These are phyloP conservation scores for Takashimella tepidaria DNA, from an alignment of 1,284 basidiomycete species.

Conservation along the genomic window DNA sequence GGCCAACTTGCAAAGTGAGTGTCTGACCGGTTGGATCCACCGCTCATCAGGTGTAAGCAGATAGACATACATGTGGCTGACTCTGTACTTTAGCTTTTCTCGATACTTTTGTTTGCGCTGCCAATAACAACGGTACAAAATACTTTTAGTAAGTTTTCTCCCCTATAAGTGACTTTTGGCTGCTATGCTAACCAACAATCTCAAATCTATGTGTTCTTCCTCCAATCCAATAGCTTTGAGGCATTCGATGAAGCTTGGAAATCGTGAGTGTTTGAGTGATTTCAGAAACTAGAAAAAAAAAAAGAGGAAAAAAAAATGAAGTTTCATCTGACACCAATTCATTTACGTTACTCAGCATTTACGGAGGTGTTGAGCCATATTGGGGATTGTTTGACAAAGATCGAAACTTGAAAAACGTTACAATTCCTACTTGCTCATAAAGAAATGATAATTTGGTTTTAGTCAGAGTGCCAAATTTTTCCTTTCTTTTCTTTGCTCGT, in stretches of 20 bases:
- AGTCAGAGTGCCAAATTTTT: too few species aligned
- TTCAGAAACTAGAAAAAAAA: too few species aligned
- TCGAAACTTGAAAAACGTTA: slow-evolving; percentile 49
- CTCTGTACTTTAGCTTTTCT: slow-evolving; percentile 64
- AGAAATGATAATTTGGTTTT: too few species aligned
- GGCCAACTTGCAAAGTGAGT: slow-evolving; percentile 59
- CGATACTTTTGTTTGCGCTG: slow-evolving; percentile 78
- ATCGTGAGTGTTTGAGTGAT: slow-evolving; percentile 44
- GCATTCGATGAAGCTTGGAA: slow-evolving; percentile 86
- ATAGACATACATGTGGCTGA: neutral
- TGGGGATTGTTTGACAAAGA: slow-evolving; percentile 63
- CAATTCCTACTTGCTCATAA: slow-evolving; percentile 48
- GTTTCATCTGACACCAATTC: neutral
- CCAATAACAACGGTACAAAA: slow-evolving; percentile 70
- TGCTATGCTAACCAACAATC: too few species aligned
- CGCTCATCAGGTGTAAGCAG: slow-evolving; percentile 44
- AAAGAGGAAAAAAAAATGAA: too few species aligned
- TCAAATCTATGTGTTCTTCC: neutral
- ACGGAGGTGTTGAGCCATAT: slow-evolving; percentile 77
- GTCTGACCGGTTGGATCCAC: slow-evolving; percentile 5
- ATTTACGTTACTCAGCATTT: slow-evolving; percentile 11
- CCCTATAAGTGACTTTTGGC: too few species aligned
- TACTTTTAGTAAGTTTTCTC: slow-evolving; percentile 56
- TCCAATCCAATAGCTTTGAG: slow-evolving; percentile 49
- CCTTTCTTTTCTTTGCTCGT: too few species aligned